Percentiles rank a stretch among this genome's conserved stretches.
Conservation (phyloP, 352 stramenopile species). For the Plasmopara viticola region DNA sequence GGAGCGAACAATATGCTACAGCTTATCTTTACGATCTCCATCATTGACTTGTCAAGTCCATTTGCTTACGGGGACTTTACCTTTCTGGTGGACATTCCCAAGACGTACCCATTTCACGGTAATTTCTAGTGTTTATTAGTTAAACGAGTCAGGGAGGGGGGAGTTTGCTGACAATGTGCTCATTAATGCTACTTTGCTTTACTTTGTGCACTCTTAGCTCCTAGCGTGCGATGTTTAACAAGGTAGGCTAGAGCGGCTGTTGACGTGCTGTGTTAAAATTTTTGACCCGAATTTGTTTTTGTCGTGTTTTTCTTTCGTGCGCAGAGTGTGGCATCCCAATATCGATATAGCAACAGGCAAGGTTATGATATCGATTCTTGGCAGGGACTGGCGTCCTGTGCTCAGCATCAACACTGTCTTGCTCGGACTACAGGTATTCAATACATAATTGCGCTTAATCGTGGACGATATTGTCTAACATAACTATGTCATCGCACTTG, state of each 20-base stretch:
- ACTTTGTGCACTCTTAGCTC: slow-evolving; percentile 30
- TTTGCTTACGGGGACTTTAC: slow-evolving; percentile 83
- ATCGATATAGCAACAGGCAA: slow-evolving; percentile 65
- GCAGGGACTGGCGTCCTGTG: slow-evolving; percentile 78
- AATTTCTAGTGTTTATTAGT: slow-evolving; percentile 5
- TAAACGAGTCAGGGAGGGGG: not conserved
- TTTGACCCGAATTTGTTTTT: not conserved
- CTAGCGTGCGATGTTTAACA: slow-evolving; percentile 61
- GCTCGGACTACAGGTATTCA: slow-evolving; percentile 63
- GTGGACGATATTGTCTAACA: not conserved
- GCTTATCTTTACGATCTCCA: slow-evolving; percentile 76
- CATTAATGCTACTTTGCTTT: not conserved
- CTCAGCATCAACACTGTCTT: slow-evolving; percentile 84
- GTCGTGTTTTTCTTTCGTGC: slow-evolving; percentile 3
- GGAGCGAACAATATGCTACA: slow-evolving; percentile 74
- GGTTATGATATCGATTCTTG: slow-evolving; percentile 84
- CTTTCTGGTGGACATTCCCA: slow-evolving; percentile 83
- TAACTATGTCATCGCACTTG: not conserved
- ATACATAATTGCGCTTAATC: not conserved
- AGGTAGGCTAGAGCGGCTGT: slow-evolving; percentile 24
- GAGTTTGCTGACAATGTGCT: not conserved
- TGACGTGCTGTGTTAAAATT: not conserved
- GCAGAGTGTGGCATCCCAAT: slow-evolving; percentile 82
- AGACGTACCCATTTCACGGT: slow-evolving; percentile 84
- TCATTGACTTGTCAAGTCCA: slow-evolving; percentile 60